These are phyloP conservation scores for Marchantia paleacea DNA, from an alignment of 225 moss, liverwort and hornwort species.

Conservation along the genomic window DNA sequence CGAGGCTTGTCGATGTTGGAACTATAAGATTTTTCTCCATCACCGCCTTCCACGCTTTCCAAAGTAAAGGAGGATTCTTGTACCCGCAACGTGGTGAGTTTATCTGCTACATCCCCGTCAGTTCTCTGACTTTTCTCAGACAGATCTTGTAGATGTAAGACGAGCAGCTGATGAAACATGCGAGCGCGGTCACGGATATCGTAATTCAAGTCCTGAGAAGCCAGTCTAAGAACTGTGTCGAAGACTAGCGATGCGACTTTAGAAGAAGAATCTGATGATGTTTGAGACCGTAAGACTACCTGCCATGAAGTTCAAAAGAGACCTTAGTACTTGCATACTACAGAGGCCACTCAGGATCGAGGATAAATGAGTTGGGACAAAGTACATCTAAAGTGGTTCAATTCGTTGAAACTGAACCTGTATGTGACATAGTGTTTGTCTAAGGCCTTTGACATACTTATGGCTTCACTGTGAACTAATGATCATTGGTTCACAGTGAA, in stretches of 20 bases:
- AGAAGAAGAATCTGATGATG: conserved; percentile 39
- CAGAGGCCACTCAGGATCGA: not conserved
- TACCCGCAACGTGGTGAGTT: conserved; percentile 44
- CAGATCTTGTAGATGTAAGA: conserved; percentile 36
- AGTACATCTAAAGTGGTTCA: not conserved
- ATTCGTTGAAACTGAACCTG: not conserved
- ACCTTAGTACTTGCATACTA: not conserved
- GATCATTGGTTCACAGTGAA: no score
- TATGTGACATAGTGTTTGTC: not conserved
- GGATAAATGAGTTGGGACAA: not conserved
- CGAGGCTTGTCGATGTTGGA: not conserved
- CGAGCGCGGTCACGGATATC: conserved; percentile 94
- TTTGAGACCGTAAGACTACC: conserved; percentile 57
- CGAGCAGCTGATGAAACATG: conserved; percentile 62
- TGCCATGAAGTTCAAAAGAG: conserved; percentile 27
- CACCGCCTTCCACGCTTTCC: not conserved
- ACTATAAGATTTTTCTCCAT: conserved; percentile 7
- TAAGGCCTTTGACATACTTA: not conserved
- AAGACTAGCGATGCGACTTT: conserved; percentile 58
- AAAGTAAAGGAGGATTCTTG: conserved; percentile 30
- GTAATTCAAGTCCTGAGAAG: conserved; percentile 63
- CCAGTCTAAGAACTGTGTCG: conserved; percentile 66
- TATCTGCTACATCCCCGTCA: conserved; percentile 41
- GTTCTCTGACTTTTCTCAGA: conserved; percentile 11
- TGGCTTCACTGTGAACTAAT: not conserved